Evolutionary conservation across 2,329 filamentous ascomycete species (phyloP).

Genomic region (Colletotrichum chrysophilum): DNA sequence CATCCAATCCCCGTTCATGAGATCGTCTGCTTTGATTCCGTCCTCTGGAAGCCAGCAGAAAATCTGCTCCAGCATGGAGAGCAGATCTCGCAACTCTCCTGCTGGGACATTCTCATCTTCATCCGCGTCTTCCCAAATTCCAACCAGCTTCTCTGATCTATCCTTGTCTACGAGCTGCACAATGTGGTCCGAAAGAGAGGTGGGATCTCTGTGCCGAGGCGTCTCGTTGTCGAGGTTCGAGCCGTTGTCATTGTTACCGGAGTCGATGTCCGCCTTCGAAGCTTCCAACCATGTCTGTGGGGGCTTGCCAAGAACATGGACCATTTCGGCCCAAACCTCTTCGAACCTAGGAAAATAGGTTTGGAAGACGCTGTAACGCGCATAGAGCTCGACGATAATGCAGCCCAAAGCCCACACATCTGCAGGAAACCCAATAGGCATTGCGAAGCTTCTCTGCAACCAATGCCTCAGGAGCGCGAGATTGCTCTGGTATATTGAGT

Average conservation of each 20-base stretch:
- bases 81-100: not conserved
- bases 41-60: not conserved
- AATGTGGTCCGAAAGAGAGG: not conserved
- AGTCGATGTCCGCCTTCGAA: not conserved
- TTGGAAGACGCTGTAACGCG: not conserved
- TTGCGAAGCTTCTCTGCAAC: not conserved
- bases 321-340: not conserved
- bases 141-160: not conserved
- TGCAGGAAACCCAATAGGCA: not conserved
- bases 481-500: not conserved
- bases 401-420: not conserved
- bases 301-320: not conserved
- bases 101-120: not conserved
- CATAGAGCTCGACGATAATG: rapidly evolving
- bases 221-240: not conserved
- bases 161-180: not conserved
- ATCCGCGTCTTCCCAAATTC: not conserved
- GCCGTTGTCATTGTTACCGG: not conserved
- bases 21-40: not conserved
- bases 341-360: not conserved
- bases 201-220: not conserved
- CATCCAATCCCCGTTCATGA: not conserved
- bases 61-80: rapidly evolving
- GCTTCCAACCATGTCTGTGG: not conserved
- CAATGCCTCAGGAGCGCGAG: not conserved